These are phyloP conservation scores for Juncus inflexus DNA, from an alignment of 176 grass and related monocot genomes.

Conservation along the genomic window DNA sequence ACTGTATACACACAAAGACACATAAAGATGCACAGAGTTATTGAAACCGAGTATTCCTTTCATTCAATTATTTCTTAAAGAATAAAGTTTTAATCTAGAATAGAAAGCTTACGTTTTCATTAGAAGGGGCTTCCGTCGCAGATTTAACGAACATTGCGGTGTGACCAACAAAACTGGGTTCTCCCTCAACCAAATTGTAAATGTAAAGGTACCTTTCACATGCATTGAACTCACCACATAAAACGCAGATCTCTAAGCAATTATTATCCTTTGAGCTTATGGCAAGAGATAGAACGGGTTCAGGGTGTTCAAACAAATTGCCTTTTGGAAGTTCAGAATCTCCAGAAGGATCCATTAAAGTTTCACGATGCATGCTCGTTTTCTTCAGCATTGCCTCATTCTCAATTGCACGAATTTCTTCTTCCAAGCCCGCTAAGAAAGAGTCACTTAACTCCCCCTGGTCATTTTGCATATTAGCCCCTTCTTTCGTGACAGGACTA, in stretches of 20 bases:
- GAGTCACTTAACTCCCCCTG: constrained; percentile 67
- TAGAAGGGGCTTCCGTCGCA: no score
- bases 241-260: constrained; percentile 55
- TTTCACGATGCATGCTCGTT: constrained; percentile 22
- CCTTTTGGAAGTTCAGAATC: no score
- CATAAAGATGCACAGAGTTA: background rate
- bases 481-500: constrained; percentile 26
- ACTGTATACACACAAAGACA: no score
- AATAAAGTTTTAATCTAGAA: no score
- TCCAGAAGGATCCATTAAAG: constrained; percentile 35
- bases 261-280: constrained; percentile 46
- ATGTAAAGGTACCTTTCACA: constrained; percentile 60
- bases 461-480: constrained; percentile 43
- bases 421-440: constrained; percentile 69
- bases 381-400: background rate
- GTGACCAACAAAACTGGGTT: constrained; percentile 65
- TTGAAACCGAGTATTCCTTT: no score
- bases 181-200: constrained; percentile 39
- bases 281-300: constrained; percentile 58
- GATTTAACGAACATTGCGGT: constrained; percentile 52
- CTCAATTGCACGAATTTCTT: constrained; percentile 46
- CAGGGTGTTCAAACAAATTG: constrained; percentile 63
- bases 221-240: constrained; percentile 53
- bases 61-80: no score
- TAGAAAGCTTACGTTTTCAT: constrained; percentile 50